These are phyloP conservation scores for Phytophthora lateralis DNA, from an alignment of 352 stramenopile species.

Conservation along the genomic window DNA sequence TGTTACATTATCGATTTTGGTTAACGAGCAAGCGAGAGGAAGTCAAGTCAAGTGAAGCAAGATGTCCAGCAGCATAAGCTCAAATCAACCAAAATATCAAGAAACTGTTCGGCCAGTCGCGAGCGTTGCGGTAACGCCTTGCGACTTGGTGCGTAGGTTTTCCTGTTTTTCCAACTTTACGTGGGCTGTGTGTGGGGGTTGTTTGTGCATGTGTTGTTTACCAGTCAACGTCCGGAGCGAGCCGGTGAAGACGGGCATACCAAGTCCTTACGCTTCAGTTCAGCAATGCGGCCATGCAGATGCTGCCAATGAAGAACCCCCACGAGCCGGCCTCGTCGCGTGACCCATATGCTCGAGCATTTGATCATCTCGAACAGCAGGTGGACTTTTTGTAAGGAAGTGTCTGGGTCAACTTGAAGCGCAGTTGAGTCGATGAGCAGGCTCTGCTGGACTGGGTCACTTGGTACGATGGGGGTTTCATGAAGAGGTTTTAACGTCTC, in stretches of 20 bases:
- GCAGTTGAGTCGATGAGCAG: conserved; percentile 51
- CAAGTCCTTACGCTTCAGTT: conserved; percentile 29
- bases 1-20: conserved; percentile 44
- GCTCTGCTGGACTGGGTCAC: conserved; percentile 7
- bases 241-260: conserved; percentile 13
- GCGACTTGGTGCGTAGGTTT: conserved; percentile 12
- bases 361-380: conserved; percentile 83
- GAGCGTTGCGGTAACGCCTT: neutral
- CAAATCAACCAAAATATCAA: conserved; percentile 23
- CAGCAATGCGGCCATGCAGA: conserved; percentile 44
- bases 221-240: conserved; percentile 13
- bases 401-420: conserved; percentile 61
- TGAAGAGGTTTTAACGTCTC: neutral
- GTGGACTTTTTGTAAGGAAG: conserved; percentile 64
- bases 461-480: neutral
- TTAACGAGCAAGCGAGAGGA: conserved; percentile 12
- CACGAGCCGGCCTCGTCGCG: conserved; percentile 52
- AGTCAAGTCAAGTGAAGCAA: conserved; percentile 22
- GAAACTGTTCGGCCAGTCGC: conserved; percentile 22
- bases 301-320: conserved; percentile 57
- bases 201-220: conserved; percentile 16
- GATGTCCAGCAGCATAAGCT: conserved; percentile 9
- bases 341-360: conserved; percentile 64
- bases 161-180: conserved; percentile 9
- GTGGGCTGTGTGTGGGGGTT: neutral